These are phyloP conservation scores for Talaromyces piceae DNA, from an alignment of 2,329 filamentous ascomycete species.

Conservation along the genomic window DNA sequence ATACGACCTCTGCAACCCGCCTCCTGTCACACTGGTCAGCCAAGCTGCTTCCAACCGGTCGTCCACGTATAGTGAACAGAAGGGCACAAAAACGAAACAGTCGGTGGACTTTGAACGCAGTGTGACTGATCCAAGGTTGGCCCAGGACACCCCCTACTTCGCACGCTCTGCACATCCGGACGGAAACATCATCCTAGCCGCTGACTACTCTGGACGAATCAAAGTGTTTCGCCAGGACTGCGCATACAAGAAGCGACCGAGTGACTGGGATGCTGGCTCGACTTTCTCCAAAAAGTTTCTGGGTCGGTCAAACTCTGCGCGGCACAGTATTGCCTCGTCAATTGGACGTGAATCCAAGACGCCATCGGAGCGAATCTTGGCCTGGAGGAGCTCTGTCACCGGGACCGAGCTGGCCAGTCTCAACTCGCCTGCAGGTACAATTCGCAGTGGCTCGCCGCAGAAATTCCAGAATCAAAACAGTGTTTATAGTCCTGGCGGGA, in stretches of 20 bases:
- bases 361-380: slow-evolving; percentile 70
- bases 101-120: slow-evolving; percentile 11
- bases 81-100: slow-evolving; percentile 22
- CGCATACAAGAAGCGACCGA: slow-evolving; percentile 68
- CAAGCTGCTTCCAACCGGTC: slow-evolving; percentile 51
- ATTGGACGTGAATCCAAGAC: slow-evolving; percentile 41
- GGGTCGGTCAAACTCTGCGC: slow-evolving; percentile 48
- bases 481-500: slow-evolving; percentile 17
- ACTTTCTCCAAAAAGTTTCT: slow-evolving; percentile 64
- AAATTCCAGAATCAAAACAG: slow-evolving; percentile 27
- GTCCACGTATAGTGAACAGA: slow-evolving; percentile 29
- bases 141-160: slow-evolving; percentile 67
- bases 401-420: slow-evolving; percentile 45
- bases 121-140: neutral
- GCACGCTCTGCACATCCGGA: slow-evolving; percentile 66
- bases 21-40: slow-evolving; percentile 74
- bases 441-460: slow-evolving; percentile 43
- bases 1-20: slow-evolving; percentile 95
- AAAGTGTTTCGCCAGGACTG: slow-evolving; percentile 96
- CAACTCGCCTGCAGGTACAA: slow-evolving; percentile 22
- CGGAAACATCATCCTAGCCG: slow-evolving; percentile 87
- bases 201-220: slow-evolving; percentile 79
- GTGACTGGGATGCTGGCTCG: slow-evolving; percentile 73
- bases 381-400: slow-evolving; percentile 69
- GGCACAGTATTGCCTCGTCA: slow-evolving; percentile 44